Conservation (phyloP, 805 yeast genomes). For the Debaryomyces hansenii region DNA sequence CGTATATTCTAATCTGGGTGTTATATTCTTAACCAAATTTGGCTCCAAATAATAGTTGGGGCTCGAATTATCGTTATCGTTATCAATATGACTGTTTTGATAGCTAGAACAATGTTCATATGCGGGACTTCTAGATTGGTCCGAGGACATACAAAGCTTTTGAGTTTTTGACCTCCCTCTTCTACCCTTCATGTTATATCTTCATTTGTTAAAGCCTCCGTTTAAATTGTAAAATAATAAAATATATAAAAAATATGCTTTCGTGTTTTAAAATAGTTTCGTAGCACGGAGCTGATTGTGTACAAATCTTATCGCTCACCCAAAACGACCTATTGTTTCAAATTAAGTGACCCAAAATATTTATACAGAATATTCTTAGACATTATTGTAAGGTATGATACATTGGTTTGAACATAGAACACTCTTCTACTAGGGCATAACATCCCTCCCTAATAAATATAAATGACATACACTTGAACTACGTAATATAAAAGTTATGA, state of each 20-base stretch:
- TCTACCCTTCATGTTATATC: not conserved
- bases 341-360: too few species aligned
- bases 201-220: not conserved
- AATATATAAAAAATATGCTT: not conserved
- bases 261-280: not conserved
- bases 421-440: too few species aligned
- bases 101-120: not conserved
- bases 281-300: not conserved
- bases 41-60: not conserved
- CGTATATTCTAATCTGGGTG: not conserved
- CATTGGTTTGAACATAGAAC: too few species aligned
- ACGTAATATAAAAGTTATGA: not conserved
- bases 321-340: not conserved
- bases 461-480: too few species aligned
- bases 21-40: not conserved
- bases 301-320: not conserved
- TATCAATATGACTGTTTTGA: not conserved
- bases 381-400: too few species aligned
- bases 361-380: too few species aligned
- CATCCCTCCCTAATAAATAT: too few species aligned
- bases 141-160: conserved; percentile 6
- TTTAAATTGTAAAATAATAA: not conserved
- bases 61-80: not conserved
- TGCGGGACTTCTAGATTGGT: not conserved
- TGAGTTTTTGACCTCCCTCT: conserved; percentile 8